Percentiles rank a stretch among this genome's conserved stretches.
phyloP scores from a whole-genome alignment of 2,329 filamentous ascomycete species.

The Hypomyces perniciosus region DNA sequence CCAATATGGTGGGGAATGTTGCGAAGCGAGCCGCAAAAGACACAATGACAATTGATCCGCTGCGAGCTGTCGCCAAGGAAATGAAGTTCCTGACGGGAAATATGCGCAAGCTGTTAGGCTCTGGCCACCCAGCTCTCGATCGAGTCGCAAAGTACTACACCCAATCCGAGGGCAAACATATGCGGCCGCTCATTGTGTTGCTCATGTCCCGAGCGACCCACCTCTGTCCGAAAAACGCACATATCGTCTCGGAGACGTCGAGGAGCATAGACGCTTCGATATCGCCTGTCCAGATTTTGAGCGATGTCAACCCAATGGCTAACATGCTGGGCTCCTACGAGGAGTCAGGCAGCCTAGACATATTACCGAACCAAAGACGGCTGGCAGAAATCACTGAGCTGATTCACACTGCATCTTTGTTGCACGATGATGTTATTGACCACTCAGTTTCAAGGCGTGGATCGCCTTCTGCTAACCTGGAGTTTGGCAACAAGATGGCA shows the following conservation, averaged over 20 bases:
- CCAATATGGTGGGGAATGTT: slow-evolving; percentile 65
- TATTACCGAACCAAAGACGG: slow-evolving; percentile 87
- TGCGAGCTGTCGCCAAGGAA: slow-evolving; percentile 88
- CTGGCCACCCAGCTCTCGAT: slow-evolving; percentile 88
- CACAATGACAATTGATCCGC: slow-evolving; percentile 74
- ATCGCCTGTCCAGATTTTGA: slow-evolving; percentile 54
- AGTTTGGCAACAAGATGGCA: slow-evolving; percentile 99
- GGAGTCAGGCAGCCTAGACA: slow-evolving; percentile 49
- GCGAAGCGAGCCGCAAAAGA: slow-evolving; percentile 56
- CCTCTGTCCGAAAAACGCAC: slow-evolving; percentile 56
- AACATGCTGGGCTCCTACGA: slow-evolving; percentile 34
- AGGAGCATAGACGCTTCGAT: slow-evolving; percentile 48
- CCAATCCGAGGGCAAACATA: slow-evolving; percentile 91
- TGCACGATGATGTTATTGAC: slow-evolving; percentile 98
- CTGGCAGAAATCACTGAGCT: slow-evolving; percentile 95
- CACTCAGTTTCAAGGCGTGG: slow-evolving; percentile 80
- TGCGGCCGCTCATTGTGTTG: slow-evolving; percentile 87
- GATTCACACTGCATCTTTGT: slow-evolving; percentile 91
- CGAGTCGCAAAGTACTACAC: slow-evolving; percentile 98
- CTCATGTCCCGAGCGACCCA: slow-evolving; percentile 94
- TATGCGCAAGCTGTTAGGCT: slow-evolving; percentile 86
- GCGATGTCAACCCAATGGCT: slow-evolving; percentile 73
- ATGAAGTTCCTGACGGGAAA: slow-evolving; percentile 95
- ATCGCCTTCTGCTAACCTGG: slow-evolving; percentile 81
- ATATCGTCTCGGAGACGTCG: slow-evolving; percentile 35